Percentiles rank a stretch among this genome's conserved stretches.
phyloP scores from a whole-genome alignment of 345 rosid genomes.

The Hibiscus trionum region DNA sequence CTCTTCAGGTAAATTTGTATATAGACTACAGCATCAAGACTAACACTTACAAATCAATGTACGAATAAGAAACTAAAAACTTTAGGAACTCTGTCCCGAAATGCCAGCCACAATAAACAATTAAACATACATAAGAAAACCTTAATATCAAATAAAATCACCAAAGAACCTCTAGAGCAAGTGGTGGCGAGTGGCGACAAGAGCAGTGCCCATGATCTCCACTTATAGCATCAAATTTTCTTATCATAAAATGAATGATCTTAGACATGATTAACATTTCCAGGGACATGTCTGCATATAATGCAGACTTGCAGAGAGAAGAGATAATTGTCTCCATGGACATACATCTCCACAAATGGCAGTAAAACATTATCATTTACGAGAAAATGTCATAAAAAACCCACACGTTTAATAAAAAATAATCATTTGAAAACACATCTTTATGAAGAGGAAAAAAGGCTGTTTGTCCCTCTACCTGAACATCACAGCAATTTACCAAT shows the following conservation, averaged over 20 bases:
- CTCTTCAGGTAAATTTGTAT: neutral
- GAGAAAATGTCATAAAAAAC: neutral
- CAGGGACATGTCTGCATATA: neutral
- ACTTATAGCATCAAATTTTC: neutral
- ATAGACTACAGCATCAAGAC: neutral
- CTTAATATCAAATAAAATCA: neutral
- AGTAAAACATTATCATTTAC: neutral
- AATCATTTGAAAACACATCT: neutral
- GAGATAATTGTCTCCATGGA: neutral
- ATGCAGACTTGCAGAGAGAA: neutral
- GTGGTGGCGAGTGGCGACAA: neutral
- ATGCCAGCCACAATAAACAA: neutral
- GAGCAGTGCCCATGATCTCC: neutral
- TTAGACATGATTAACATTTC: neutral
- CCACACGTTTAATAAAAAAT: neutral
- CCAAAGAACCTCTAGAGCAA: neutral
- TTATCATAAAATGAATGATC: neutral
- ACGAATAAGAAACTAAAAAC: neutral
- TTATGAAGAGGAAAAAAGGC: neutral
- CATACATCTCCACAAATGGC: neutral
- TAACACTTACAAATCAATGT: neutral
- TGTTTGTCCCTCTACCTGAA: neutral
- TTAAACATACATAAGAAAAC: neutral
- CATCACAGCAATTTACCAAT: neutral
- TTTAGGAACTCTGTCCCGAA: neutral